These are phyloP conservation scores for Linum trigynum DNA, from an alignment of 345 rosid genomes.

Conservation along the genomic window DNA sequence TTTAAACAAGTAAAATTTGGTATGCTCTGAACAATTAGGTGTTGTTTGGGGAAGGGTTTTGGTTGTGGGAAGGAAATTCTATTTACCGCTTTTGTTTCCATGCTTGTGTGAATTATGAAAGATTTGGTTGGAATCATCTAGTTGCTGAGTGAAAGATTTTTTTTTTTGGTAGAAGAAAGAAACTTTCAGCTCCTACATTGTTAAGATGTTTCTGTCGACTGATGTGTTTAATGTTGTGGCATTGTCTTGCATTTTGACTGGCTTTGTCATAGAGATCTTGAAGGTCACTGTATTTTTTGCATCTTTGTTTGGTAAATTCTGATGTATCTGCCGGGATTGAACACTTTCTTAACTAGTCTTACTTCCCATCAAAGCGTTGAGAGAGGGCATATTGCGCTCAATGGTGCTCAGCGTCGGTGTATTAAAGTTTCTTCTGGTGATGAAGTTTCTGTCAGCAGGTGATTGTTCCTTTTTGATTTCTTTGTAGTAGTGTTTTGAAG, in stretches of 20 bases:
- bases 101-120: too few species aligned
- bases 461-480: background rate
- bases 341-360: constrained; percentile 39
- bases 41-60: too few species aligned
- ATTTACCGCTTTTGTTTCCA: too few species aligned
- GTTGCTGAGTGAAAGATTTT: too few species aligned
- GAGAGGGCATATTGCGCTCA: constrained; percentile 56
- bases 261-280: background rate
- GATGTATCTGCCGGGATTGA: too few species aligned
- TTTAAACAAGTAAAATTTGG: background rate
- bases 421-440: constrained; percentile 87
- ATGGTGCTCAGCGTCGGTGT: constrained; percentile 78
- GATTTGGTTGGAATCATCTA: too few species aligned
- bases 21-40: too few species aligned
- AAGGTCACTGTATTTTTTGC: background rate
- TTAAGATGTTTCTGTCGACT: background rate
- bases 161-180: too few species aligned
- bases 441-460: constrained; percentile 60
- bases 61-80: too few species aligned
- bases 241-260: background rate
- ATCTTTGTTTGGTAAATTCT: constrained; percentile 2
- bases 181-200: background rate
- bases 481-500: background rate
- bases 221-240: background rate
- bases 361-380: constrained; percentile 67